Base-by-base conservation (phyloP, 1,284 basidiomycete genomes). In the Trametes polyzona region DNA sequence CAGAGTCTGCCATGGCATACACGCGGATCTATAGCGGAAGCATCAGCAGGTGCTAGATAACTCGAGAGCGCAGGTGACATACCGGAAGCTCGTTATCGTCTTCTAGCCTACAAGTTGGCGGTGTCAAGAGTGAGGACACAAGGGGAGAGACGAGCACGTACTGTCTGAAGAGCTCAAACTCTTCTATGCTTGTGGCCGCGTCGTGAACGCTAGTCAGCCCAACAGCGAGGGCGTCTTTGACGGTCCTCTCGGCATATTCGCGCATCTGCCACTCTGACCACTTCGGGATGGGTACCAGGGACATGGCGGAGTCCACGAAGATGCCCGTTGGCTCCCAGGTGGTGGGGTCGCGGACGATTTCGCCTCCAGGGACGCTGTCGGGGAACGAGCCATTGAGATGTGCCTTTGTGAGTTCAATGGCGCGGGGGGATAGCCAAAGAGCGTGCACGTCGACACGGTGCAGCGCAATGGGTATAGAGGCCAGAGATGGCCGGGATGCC, bases 191-290 rank as follows among this genome's bases (percentile, higher is more conserved):
- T 0, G 86, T 78, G 14, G 76, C 79, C 0, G 94, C 95, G 67
- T 96, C 94, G 61, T 96, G 93, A 7, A 96, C 85, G 12, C 83
- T 87, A 0, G 91, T 94, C 47, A 97, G 71, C 3, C 95, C 95
- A 42, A 84, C 82, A 1, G 81, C 76, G 14, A 94, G 75, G 0
- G 89, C 92, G 65, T 92, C 87, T 30, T 74, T 72, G 47, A 89
- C 79, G 0, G 91, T 81, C 16, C 78, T 75, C n/a, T 84, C 74
- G 53, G 92, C 87, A 67, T 82, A 91, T 17, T 78, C 74, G 32
- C 77, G 68, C 68, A 87, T 79, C 62, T 87, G 82, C 7, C 73
- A 69, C 30, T 86, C 79, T 0, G 83, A 83, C 79, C 84, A 86
- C 3, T 78, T 68, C 0, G 93, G 93, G 5, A 78, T 71, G 0